A percentile compares a stretch with the other conserved stretches of the same genome.
Conservation (phyloP, 192 early-diverging fungal genomes). For the Geranomyces michiganensis region DNA sequence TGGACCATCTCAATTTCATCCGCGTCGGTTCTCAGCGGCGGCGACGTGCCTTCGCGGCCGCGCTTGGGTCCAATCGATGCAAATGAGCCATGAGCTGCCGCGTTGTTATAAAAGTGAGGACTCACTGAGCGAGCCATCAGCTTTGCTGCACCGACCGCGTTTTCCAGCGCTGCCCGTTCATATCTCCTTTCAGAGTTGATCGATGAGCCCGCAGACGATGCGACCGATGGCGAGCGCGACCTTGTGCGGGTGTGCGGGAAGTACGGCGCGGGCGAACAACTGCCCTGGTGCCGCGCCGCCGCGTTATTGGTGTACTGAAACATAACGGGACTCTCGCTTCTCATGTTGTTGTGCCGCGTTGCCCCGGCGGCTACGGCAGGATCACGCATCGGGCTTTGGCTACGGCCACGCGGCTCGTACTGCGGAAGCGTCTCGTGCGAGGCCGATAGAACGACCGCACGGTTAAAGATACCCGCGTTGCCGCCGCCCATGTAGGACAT, state of each 20-base stretch:
- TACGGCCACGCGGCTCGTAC: conserved; percentile 5
- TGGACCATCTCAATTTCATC: no score
- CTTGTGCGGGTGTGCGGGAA: conserved; percentile 5
- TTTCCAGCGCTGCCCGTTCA: background rate
- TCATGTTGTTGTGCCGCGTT: no score
- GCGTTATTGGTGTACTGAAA: conserved; percentile 14
- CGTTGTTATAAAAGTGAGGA: no score
- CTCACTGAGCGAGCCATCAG: background rate
- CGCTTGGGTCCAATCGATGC: no score
- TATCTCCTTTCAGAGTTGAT: background rate
- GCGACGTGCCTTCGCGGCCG: no score
- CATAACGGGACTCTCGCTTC: background rate
- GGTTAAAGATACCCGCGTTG: background rate
- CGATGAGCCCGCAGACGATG: background rate
- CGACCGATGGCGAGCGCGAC: conserved; percentile 1
- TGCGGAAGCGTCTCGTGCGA: conserved; percentile 15
- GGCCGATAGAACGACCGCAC: background rate
- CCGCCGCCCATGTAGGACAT: conserved; percentile 14
- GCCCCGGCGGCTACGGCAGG: background rate
- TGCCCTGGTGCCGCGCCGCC: background rate
- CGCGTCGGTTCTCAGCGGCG: no score
- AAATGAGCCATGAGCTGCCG: no score
- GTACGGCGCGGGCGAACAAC: background rate
- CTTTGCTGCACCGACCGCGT: background rate
- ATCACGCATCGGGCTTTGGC: background rate